These are phyloP conservation scores for Yamadazyma trypodendri DNA, from an alignment of 1,139 yeast genomes.

Conservation along the genomic window DNA sequence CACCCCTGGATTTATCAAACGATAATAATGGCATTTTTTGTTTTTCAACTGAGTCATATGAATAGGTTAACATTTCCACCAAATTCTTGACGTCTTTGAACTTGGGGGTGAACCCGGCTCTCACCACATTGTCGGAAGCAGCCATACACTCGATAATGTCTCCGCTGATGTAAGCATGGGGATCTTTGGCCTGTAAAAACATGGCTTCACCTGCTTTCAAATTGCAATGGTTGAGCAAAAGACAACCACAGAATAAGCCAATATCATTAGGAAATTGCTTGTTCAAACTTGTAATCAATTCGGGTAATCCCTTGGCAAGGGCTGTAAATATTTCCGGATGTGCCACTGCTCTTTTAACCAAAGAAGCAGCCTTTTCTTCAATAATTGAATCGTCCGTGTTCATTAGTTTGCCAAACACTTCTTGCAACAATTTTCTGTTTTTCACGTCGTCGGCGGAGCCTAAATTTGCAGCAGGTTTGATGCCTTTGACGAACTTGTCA, in stretches of 20 bases:
- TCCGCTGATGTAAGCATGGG: slow-evolving; percentile 95
- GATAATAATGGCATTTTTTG: slow-evolving; percentile 80
- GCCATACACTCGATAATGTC: slow-evolving; percentile 99
- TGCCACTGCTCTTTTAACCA: slow-evolving; percentile 60
- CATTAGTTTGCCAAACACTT: slow-evolving; percentile 81
- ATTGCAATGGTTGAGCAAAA: slow-evolving; percentile 82
- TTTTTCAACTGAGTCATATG: slow-evolving; percentile 84
- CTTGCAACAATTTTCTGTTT: slow-evolving; percentile 67
- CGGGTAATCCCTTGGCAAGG: slow-evolving; percentile 55
- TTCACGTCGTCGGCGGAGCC: slow-evolving; percentile 47
- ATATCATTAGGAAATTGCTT: slow-evolving; percentile 90
- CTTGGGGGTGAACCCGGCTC: slow-evolving; percentile 98
- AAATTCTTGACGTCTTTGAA: slow-evolving; percentile 91
- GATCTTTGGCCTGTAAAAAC: slow-evolving; percentile 94
- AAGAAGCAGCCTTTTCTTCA: slow-evolving; percentile 50
- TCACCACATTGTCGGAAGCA: slow-evolving; percentile 94
- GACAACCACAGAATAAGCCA: slow-evolving; percentile 94
- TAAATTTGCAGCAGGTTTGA: slow-evolving; percentile 43
- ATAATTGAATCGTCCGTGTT: slow-evolving; percentile 62
- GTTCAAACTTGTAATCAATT: slow-evolving; percentile 71
- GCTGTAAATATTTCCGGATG: slow-evolving; percentile 49
- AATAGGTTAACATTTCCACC: slow-evolving; percentile 87
- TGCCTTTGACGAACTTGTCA: slow-evolving; percentile 49
- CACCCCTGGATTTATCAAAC: slow-evolving; percentile 67
- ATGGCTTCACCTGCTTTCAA: slow-evolving; percentile 93